phyloP scores from a whole-genome alignment of 352 stramenopile genomes.

The Bremia lactucae region DNA sequence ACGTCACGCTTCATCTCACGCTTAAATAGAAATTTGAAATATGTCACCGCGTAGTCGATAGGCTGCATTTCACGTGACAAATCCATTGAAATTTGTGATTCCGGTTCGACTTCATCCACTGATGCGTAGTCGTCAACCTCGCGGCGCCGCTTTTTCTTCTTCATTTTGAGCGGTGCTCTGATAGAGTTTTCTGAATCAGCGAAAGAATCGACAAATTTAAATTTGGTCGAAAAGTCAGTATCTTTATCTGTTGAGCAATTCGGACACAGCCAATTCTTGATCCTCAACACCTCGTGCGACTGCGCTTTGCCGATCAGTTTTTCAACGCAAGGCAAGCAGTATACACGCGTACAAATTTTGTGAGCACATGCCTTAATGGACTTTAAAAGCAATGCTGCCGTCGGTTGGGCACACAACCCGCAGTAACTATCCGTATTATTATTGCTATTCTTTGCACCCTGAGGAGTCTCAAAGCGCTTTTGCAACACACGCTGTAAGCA shows the following conservation, averaged over 20 bases:
- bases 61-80: constrained; percentile 26
- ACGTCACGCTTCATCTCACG: constrained; percentile 27
- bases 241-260: constrained; percentile 38
- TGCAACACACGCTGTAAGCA: constrained; percentile 48
- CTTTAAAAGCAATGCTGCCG: constrained; percentile 15
- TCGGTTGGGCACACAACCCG: constrained; percentile 33
- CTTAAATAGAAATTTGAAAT: constrained; percentile 49
- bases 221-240: background rate
- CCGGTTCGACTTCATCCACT: constrained; percentile 9
- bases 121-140: constrained; percentile 16
- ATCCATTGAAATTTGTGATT: background rate
- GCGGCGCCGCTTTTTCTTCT: constrained; percentile 37
- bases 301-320: constrained; percentile 54
- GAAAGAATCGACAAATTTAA: background rate
- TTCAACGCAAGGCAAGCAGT: constrained; percentile 44
- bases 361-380: constrained; percentile 33
- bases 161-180: constrained; percentile 15
- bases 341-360: constrained; percentile 35
- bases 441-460: constrained; percentile 3
- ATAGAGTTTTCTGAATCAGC: background rate
- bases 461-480: constrained; percentile 15
- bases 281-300: constrained; percentile 40
- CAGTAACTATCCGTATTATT: constrained; percentile 28
- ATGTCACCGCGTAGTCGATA: constrained; percentile 52
- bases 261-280: constrained; percentile 49